Percentiles rank a stretch among this genome's conserved stretches.
phyloP scores from a whole-genome alignment of 2,329 filamentous ascomycete species.

The Phialocephala sp. region DNA sequence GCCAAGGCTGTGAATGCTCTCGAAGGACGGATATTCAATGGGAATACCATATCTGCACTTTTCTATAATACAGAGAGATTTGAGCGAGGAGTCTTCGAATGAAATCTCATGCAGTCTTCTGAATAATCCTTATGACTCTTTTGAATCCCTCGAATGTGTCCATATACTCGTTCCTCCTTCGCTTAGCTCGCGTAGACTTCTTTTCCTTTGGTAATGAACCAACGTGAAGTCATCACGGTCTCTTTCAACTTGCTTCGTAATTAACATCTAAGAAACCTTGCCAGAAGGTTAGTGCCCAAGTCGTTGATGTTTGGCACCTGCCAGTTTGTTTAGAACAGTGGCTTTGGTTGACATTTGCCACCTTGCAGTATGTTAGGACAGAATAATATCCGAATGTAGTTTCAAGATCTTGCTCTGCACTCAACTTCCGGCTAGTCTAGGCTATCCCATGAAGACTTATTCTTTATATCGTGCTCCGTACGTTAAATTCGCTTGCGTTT shows the following conservation, averaged over 20 bases:
- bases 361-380: neutral
- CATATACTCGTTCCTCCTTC: neutral
- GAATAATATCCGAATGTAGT: neutral
- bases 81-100: conserved; percentile 65
- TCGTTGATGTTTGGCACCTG: neutral
- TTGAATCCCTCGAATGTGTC: neutral
- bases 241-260: no score
- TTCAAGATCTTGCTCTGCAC: neutral
- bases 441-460: neutral
- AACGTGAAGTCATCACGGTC: no score
- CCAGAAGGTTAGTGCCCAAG: neutral
- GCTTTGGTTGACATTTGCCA: no score
- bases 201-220: no score
- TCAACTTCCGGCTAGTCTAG: neutral
- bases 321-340: neutral
- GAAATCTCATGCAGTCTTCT: neutral
- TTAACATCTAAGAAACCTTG: neutral
- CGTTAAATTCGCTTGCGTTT: neutral
- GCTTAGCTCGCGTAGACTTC: neutral
- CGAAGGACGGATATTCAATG: conserved; percentile 86
- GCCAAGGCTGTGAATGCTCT: conserved; percentile 84
- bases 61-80: conserved; percentile 88
- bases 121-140: neutral
- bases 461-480: neutral
- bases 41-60: conserved; percentile 79